Conservation (phyloP, 108 stramenopile species). For the Discostella stelligeroides region DNA sequence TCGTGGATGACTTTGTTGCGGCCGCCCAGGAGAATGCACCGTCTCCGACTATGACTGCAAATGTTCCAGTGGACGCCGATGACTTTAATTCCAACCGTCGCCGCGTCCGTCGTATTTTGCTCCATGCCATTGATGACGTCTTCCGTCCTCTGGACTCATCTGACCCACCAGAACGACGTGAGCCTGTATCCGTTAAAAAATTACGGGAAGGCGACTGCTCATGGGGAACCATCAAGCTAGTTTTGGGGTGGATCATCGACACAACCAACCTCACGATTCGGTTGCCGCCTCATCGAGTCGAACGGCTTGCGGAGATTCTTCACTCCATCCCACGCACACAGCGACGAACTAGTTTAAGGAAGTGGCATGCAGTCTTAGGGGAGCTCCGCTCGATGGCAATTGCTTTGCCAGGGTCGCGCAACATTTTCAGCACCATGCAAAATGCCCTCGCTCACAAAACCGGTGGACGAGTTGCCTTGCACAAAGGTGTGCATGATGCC, state of each 20-base stretch:
- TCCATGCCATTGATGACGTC: slow-evolving; percentile 29
- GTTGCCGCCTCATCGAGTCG: slow-evolving; percentile 18
- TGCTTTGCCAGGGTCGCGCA: slow-evolving; percentile 16
- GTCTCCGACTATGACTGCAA: not conserved
- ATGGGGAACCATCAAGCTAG: slow-evolving; percentile 13
- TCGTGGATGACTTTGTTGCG: slow-evolving; percentile 21
- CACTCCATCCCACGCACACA: not conserved
- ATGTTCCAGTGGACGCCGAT: too few relatives aligned
- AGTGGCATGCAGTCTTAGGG: slow-evolving; percentile 7
- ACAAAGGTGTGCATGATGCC: slow-evolving; percentile 30
- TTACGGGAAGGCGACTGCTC: slow-evolving; percentile 28
- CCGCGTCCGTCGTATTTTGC: not conserved
- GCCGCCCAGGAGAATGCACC: not conserved
- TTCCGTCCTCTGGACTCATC: slow-evolving; percentile 18
- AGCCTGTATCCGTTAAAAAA: slow-evolving; percentile 47
- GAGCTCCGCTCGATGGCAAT: slow-evolving; percentile 21
- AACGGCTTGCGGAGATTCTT: slow-evolving; percentile 19
- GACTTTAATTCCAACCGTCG: too few relatives aligned
- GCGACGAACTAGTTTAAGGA: not conserved
- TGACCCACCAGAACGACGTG: slow-evolving; percentile 30
- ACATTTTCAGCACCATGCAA: slow-evolving; percentile 29
- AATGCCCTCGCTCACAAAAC: slow-evolving; percentile 2
- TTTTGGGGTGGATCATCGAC: slow-evolving; percentile 30
- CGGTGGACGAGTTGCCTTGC: not conserved
- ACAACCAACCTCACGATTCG: slow-evolving; percentile 11